These are phyloP conservation scores for Hanseniaspora vineae DNA, from an alignment of 805 yeast genomes.

Conservation along the genomic window DNA sequence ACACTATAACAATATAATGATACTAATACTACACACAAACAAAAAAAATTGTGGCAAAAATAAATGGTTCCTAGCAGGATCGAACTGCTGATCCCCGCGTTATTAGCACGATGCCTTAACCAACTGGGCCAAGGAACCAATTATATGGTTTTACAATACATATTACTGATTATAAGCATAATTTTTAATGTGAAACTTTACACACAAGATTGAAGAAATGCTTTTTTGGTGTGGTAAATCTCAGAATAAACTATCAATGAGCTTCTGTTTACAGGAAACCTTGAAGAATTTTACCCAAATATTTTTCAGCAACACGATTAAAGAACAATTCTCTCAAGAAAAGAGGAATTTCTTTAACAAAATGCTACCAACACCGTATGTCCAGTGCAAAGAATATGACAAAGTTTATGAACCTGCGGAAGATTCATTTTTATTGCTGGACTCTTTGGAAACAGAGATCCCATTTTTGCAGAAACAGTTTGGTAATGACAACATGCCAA, in stretches of 20 bases:
- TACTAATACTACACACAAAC: neutral
- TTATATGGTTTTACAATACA: constrained; percentile 1
- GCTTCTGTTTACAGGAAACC: too few relatives aligned
- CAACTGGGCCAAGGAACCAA: constrained; percentile 26
- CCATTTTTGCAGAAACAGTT: too few relatives aligned
- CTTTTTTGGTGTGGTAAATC: too few relatives aligned
- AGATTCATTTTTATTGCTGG: constrained; percentile 77
- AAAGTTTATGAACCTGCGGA: constrained; percentile 91
- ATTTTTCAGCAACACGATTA: too few relatives aligned
- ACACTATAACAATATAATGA: neutral
- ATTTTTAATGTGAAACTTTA: too few relatives aligned
- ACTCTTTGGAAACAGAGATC: constrained; percentile 44
- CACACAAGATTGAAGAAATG: too few relatives aligned
- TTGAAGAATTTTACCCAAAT: too few relatives aligned
- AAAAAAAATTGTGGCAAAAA: constrained; percentile 9
- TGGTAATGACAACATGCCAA: constrained; percentile 2
- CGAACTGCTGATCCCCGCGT: constrained; percentile 28
- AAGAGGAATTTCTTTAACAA: neutral
- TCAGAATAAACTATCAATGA: too few relatives aligned
- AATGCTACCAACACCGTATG: constrained; percentile 75
- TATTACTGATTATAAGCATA: too few relatives aligned
- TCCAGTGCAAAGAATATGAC: constrained; percentile 42
- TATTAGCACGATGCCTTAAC: constrained; percentile 27
- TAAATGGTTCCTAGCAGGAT: constrained; percentile 24
- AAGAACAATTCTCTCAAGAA: too few relatives aligned